A percentile compares a stretch with the other conserved stretches of the same genome.
Evolutionary conservation across 192 early-diverging fungal species (phyloP).

Genomic region (Dispira simplex): DNA sequence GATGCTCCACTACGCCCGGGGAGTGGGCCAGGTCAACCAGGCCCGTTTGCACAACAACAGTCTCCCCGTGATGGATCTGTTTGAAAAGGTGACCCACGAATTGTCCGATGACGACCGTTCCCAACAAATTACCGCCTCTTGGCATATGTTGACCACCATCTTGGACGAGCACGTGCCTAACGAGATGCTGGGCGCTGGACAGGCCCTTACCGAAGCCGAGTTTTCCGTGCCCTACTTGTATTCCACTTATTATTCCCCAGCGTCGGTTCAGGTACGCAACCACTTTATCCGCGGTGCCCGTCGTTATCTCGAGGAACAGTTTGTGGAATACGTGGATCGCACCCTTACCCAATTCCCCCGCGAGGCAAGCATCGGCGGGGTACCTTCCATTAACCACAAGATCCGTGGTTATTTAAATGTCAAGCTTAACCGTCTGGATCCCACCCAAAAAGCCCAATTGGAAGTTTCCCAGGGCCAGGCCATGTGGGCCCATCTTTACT

Average conservation of each 20-base stretch:
- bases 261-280: slow-evolving; percentile 17
- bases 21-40: slow-evolving; percentile 16
- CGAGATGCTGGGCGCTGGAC: slow-evolving; percentile 18
- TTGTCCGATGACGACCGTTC: slow-evolving; percentile 10
- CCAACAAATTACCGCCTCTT: slow-evolving; percentile 22
- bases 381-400: slow-evolving; percentile 53
- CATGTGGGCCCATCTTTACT: slow-evolving; percentile 79
- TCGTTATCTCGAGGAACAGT: slow-evolving; percentile 36
- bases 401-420: slow-evolving; percentile 58
- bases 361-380: slow-evolving; percentile 61
- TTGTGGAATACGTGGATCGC: slow-evolving; percentile 29
- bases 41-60: slow-evolving; percentile 12
- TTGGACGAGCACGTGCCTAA: slow-evolving; percentile 23
- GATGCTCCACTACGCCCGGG: slow-evolving; percentile 15
- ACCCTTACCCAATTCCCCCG: slow-evolving; percentile 39
- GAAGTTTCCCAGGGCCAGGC: slow-evolving; percentile 32
- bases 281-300: slow-evolving; percentile 25
- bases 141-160: slow-evolving; percentile 25
- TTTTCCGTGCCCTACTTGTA: slow-evolving; percentile 22
- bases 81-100: slow-evolving; percentile 12
- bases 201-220: slow-evolving; percentile 24
- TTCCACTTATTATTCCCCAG: slow-evolving; percentile 14
- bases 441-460: slow-evolving; percentile 18
- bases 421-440: slow-evolving; percentile 40
- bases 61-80: slow-evolving; percentile 10